Conservation (phyloP, 176 grass and related monocot genomes). For the Bolboschoenus planiculmis region DNA sequence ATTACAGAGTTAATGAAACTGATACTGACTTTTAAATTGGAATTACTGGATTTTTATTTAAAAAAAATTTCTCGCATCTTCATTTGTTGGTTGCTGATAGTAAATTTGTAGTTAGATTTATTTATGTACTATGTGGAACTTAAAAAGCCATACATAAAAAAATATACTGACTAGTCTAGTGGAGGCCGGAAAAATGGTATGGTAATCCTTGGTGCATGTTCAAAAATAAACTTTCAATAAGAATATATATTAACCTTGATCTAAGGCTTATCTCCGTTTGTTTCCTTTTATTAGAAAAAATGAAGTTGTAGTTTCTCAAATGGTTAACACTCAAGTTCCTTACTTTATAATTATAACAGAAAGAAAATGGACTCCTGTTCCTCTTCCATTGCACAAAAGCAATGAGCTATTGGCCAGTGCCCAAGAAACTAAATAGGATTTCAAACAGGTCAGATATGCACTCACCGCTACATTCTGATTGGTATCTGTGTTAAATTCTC, state of each 20-base stretch:
- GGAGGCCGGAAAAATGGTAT: neutral
- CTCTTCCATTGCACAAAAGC: neutral
- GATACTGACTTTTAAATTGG: neutral
- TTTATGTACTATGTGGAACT: neutral
- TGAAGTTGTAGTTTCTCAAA: neutral
- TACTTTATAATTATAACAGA: neutral
- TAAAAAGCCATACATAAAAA: neutral
- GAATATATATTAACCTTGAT: neutral
- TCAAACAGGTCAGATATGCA: neutral
- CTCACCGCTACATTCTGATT: neutral
- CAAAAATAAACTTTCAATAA: neutral
- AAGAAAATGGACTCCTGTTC: neutral
- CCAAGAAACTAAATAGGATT: neutral
- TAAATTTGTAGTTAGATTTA: neutral
- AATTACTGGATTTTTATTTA: neutral
- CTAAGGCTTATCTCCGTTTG: neutral
- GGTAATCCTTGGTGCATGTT: neutral
- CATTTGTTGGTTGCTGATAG: neutral
- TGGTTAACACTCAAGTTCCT: neutral
- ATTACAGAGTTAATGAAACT: neutral
- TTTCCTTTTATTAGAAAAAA: neutral
- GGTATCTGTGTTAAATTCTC: neutral
- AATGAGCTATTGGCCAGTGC: neutral
- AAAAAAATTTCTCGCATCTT: neutral
- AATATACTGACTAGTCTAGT: neutral